A percentile compares a stretch with the other conserved stretches of the same genome.
These are phyloP conservation scores for Delphinella strobiligena DNA, from an alignment of 2,329 filamentous ascomycete species.

Conservation along the genomic window DNA sequence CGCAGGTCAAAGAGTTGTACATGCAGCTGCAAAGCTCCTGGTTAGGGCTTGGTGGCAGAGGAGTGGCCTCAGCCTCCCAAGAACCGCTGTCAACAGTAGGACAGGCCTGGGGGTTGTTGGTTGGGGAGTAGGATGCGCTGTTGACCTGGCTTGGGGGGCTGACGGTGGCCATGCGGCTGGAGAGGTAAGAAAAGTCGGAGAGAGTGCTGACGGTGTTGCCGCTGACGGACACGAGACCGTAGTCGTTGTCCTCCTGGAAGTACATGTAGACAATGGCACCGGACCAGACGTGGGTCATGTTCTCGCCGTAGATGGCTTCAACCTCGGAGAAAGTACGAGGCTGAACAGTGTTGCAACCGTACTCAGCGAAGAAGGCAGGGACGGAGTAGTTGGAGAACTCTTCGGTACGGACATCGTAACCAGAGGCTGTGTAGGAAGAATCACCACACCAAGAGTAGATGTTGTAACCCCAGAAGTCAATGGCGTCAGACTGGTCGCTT, in stretches of 20 bases:
- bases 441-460: constrained; percentile 98
- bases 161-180: constrained; percentile 55
- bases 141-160: constrained; percentile 51
- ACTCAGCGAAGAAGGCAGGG: constrained; percentile 96
- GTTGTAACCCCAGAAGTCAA: constrained; percentile 99
- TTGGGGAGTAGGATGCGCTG: constrained; percentile 57
- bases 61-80: constrained; percentile 57
- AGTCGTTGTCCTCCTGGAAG: constrained; percentile 83
- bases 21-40: constrained; percentile 74
- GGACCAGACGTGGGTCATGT: constrained; percentile 83
- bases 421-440: constrained; percentile 63
- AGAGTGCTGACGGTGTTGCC: constrained; percentile 52
- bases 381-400: constrained; percentile 87
- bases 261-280: constrained; percentile 99
- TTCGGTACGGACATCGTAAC: constrained; percentile 68
- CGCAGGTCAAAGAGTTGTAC: constrained; percentile 60
- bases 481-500: constrained; percentile 43
- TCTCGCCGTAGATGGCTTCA: constrained; percentile 58
- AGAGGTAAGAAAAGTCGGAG: constrained; percentile 63
- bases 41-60: constrained; percentile 75
- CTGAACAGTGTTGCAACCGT: constrained; percentile 73
- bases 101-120: constrained; percentile 60
- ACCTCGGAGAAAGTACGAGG: constrained; percentile 80
- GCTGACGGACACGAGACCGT: constrained; percentile 58
- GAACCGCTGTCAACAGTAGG: constrained; percentile 45